These are phyloP conservation scores for Penicillium daleae DNA, from an alignment of 495 filamentous ascomycete species.

Conservation along the genomic window DNA sequence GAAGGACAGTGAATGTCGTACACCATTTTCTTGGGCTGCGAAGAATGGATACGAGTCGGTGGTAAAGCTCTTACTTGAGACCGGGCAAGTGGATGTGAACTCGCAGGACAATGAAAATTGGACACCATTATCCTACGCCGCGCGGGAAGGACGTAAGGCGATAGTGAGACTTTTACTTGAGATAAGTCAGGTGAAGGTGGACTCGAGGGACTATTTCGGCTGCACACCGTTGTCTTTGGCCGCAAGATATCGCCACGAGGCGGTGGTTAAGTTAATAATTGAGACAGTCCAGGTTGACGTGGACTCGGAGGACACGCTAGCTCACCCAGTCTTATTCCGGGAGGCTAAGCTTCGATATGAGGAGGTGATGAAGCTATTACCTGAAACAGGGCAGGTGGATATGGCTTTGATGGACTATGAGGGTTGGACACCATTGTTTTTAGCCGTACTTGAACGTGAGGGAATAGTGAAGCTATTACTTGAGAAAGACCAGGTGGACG, in stretches of 20 bases:
- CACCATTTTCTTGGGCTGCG: neutral
- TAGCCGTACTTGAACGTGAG: neutral
- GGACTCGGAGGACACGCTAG: neutral
- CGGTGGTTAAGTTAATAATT: neutral
- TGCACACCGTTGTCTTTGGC: neutral
- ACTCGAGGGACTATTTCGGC: neutral
- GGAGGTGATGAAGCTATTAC: neutral
- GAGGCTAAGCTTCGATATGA: neutral
- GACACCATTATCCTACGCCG: neutral
- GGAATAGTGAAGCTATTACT: neutral
- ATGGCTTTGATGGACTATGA: neutral
- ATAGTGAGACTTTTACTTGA: neutral
- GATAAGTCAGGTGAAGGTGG: neutral
- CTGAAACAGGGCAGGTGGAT: neutral
- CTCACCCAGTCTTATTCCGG: neutral
- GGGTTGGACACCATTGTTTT: neutral
- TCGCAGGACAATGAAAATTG: neutral
- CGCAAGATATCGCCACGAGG: neutral
- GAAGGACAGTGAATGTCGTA: neutral
- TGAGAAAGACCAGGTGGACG: neutral
- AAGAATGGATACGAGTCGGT: neutral
- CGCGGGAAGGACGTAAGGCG: neutral
- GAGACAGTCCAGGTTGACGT: neutral
- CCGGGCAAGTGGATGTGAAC: neutral
- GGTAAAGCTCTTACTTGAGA: neutral